These are phyloP conservation scores for Talaromyces pinophilus DNA, from an alignment of 2,329 filamentous ascomycete genomes.

Conservation along the genomic window DNA sequence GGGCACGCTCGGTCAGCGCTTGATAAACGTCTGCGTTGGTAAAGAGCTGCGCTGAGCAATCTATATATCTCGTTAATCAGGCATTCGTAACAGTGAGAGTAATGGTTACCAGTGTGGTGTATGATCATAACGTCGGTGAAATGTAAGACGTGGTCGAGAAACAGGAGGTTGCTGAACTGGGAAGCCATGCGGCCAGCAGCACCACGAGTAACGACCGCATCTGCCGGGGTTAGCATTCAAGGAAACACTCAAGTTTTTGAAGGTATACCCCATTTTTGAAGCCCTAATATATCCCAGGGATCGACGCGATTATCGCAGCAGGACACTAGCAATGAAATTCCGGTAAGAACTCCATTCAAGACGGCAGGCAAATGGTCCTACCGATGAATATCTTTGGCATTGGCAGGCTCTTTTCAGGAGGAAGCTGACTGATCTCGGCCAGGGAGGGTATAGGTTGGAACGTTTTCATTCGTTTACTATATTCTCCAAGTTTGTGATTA, in stretches of 20 bases:
- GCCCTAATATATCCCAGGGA: not conserved
- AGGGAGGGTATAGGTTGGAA: not conserved
- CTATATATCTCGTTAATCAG: not conserved
- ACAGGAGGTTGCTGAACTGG: not conserved
- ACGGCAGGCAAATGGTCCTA: not conserved
- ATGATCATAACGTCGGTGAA: not conserved
- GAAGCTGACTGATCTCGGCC: not conserved
- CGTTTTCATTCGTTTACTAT: not conserved
- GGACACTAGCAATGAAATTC: not conserved
- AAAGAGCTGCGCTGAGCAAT: not conserved
- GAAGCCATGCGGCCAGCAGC: not conserved
- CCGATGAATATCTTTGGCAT: not conserved
- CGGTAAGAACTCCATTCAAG: not conserved
- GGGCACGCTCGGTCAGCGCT: not conserved
- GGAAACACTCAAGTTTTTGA: not conserved
- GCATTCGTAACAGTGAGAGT: too few species aligned
- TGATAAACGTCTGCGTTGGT: not conserved
- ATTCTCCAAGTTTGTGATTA: not conserved
- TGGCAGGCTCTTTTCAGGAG: not conserved
- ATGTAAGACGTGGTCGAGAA: not conserved
- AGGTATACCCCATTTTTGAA: not conserved
- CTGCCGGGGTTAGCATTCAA: not conserved
- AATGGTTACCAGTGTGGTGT: not conserved
- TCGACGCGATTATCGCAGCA: not conserved
- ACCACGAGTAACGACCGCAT: conserved; percentile 1